A percentile compares a stretch with the other conserved stretches of the same genome.
Evolutionary conservation across 2,329 filamentous ascomycete genomes (phyloP).

Genomic region (Apiospora pterosperma): DNA sequence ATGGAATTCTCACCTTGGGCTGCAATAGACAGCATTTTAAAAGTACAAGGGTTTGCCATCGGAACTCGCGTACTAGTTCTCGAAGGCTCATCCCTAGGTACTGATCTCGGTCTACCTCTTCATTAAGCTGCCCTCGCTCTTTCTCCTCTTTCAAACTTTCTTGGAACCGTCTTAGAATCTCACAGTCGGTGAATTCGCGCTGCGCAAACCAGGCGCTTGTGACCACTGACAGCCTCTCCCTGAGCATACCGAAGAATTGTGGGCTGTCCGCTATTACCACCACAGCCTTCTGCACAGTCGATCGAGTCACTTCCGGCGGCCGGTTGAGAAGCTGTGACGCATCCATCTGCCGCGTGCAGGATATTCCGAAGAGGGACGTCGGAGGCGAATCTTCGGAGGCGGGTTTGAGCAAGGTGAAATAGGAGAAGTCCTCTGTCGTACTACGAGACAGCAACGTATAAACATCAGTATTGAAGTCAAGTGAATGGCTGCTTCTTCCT

Average conservation of each 20-base stretch:
- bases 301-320: slow-evolving; percentile 88
- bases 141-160: slow-evolving; percentile 76
- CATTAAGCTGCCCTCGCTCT: slow-evolving; percentile 50
- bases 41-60: slow-evolving; percentile 88
- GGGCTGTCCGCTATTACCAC: slow-evolving; percentile 92
- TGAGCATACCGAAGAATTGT: slow-evolving; percentile 83
- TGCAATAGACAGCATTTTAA: slow-evolving; percentile 93
- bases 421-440: slow-evolving; percentile 93
- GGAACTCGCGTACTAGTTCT: slow-evolving; percentile 91
- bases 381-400: slow-evolving; percentile 51
- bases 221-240: slow-evolving; percentile 85
- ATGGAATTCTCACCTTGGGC: slow-evolving; percentile 66
- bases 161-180: slow-evolving; percentile 87
- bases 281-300: slow-evolving; percentile 96
- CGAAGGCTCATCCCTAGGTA: slow-evolving; percentile 86
- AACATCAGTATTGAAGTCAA: background rate
- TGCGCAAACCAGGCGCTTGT: slow-evolving; percentile 97
- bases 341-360: slow-evolving; percentile 90
- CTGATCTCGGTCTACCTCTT: slow-evolving; percentile 75
- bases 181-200: slow-evolving; percentile 83
- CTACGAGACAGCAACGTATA: slow-evolving; percentile 38
- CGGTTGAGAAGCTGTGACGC: slow-evolving; percentile 72
- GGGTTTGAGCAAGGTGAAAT: slow-evolving; percentile 83
- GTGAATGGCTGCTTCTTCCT: background rate
- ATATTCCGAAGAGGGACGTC: slow-evolving; percentile 91